phyloP scores from a whole-genome alignment of 1,284 basidiomycete genomes.

The Moesziomyces antarcticus region DNA sequence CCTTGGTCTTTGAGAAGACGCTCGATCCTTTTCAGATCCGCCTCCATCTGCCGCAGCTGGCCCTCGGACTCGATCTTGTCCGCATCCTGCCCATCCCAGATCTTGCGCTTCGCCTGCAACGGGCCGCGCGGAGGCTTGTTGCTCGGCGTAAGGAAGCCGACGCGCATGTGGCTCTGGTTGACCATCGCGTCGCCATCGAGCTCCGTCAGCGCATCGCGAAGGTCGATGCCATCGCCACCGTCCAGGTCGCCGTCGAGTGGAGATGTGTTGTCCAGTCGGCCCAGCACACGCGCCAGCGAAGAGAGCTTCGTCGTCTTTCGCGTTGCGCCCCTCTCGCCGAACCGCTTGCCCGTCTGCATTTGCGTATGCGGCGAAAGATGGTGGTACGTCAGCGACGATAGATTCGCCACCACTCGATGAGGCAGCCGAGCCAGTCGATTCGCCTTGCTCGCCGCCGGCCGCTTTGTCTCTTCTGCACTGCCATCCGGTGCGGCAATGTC shows the following conservation, averaged over 20 bases:
- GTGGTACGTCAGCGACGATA: conserved; percentile 59
- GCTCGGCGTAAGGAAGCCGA: conserved; percentile 24
- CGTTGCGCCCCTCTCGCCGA: neutral
- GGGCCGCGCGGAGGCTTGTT: conserved; percentile 46
- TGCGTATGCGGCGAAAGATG: conserved; percentile 63
- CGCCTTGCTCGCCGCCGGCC: neutral
- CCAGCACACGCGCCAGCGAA: conserved; percentile 29
- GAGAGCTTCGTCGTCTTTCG: conserved; percentile 24
- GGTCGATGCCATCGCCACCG: neutral
- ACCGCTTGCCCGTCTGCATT: conserved; percentile 49
- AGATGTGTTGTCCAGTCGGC: conserved; percentile 5
- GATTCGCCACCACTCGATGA: conserved; percentile 45
- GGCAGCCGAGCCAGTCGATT: conserved; percentile 23
- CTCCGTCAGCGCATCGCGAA: neutral
- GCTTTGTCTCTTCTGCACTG: no score
- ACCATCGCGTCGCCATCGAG: conserved; percentile 9
- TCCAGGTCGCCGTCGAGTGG: neutral
- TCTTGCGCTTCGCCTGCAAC: conserved; percentile 1
- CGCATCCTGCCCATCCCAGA: conserved; percentile 50
- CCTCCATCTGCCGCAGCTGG: conserved; percentile 19
- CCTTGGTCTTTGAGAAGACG: conserved; percentile 12
- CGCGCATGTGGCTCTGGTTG: conserved; percentile 17
- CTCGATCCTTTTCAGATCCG: conserved; percentile 19
- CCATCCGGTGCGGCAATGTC: no score
- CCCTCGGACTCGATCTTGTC: conserved; percentile 28